These are phyloP conservation scores for Aspergillus persii DNA, from an alignment of 2,329 filamentous ascomycete genomes.

Conservation along the genomic window DNA sequence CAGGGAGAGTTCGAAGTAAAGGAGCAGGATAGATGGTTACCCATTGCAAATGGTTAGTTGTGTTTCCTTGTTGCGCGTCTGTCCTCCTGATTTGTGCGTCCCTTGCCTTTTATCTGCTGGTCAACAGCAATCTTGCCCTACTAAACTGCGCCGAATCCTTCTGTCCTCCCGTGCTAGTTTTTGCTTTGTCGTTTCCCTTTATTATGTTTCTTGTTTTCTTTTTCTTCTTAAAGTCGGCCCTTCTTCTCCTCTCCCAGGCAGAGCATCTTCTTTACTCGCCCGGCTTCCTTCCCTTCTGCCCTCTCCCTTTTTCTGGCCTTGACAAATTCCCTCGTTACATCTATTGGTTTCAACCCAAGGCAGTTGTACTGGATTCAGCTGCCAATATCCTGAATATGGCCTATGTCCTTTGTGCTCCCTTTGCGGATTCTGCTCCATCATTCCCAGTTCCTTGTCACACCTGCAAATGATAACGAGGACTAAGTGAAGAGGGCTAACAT, in stretches of 20 bases:
- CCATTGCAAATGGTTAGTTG: conserved; percentile 99
- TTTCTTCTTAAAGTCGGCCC: not conserved
- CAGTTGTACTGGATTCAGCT: not conserved
- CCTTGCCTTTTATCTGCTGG: conserved; percentile 36
- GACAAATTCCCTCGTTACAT: not conserved
- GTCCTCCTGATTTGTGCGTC: conserved; percentile 53
- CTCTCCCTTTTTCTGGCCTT: not conserved
- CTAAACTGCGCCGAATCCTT: conserved; percentile 26
- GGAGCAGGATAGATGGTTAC: conserved; percentile 98
- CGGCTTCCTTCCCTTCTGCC: not conserved
- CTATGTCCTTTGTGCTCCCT: not conserved
- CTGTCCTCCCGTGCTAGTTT: conserved; percentile 24
- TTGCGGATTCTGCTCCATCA: not conserved
- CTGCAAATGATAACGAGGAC: not conserved
- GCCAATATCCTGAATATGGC: not conserved
- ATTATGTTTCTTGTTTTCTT: not conserved
- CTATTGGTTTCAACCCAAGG: not conserved
- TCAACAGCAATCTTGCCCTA: conserved; percentile 29
- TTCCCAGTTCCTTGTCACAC: not conserved
- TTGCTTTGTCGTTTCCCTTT: conserved; percentile 4
- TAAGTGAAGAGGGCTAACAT: conserved; percentile 20
- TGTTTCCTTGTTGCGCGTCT: conserved; percentile 37
- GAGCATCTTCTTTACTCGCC: not conserved
- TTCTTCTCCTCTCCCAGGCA: not conserved
- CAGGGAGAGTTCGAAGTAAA: conserved; percentile 97